Conservation (phyloP, 768 basidiomycete genomes). For the Trametes sanguinea region DNA sequence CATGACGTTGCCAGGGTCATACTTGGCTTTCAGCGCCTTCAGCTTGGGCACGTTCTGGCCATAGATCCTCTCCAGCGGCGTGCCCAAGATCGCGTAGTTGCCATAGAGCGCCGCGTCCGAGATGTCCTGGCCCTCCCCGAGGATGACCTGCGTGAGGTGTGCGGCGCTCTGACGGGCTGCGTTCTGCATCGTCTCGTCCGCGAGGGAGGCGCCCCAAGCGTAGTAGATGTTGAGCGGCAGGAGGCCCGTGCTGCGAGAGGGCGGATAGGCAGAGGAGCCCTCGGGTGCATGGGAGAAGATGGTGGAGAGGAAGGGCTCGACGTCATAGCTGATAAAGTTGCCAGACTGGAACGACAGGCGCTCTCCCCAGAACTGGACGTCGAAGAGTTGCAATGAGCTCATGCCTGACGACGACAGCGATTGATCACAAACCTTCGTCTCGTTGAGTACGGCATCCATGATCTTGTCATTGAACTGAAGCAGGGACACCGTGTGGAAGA, state of each 20-base stretch:
- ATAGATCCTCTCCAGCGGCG: conserved; percentile 52
- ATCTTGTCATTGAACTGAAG: conserved; percentile 38
- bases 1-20: conserved; percentile 66
- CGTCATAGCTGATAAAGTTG: conserved; percentile 42
- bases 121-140: conserved; percentile 43
- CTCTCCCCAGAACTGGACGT: conserved; percentile 47
- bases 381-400: background rate
- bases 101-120: conserved; percentile 48
- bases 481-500: conserved; percentile 47
- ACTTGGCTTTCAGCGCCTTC: conserved; percentile 40
- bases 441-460: conserved; percentile 45
- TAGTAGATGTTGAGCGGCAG: conserved; percentile 48
- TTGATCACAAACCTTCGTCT: conserved; percentile 38
- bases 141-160: conserved; percentile 42
- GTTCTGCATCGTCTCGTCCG: conserved; percentile 43
- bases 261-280: conserved; percentile 48
- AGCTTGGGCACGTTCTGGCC: conserved; percentile 49
- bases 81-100: conserved; percentile 61
- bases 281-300: conserved; percentile 41
- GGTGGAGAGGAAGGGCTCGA: conserved; percentile 52
- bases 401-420: background rate
- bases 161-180: conserved; percentile 43
- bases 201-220: conserved; percentile 43
- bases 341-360: conserved; percentile 40
- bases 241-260: conserved; percentile 39